Evolutionary conservation across 1,139 yeast species (phyloP).

Genomic region (Diutina siamensis): DNA sequence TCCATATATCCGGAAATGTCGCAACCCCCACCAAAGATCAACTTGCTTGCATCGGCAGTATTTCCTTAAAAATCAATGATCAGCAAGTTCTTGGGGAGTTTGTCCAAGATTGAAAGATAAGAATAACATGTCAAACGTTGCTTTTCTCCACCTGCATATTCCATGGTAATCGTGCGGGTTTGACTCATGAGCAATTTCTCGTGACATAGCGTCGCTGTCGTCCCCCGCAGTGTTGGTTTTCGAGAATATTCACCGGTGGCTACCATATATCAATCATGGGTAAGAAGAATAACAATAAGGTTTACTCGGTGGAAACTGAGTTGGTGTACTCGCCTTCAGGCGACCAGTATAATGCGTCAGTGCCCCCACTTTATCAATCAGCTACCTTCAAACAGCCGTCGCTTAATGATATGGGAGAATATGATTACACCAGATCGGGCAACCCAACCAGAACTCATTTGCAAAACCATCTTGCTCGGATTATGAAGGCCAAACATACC

Average conservation of each 20-base stretch:
- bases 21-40: no score
- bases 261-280: background rate
- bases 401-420: slow-evolving; percentile 66
- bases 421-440: slow-evolving; percentile 90
- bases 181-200: background rate
- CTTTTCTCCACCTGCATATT: background rate
- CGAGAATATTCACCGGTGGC: background rate
- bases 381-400: slow-evolving; percentile 87
- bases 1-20: background rate
- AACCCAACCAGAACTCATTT: slow-evolving; percentile 81
- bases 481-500: slow-evolving; percentile 64
- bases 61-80: no score
- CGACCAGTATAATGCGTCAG: slow-evolving; percentile 73
- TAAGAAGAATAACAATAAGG: background rate
- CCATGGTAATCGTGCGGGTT: background rate
- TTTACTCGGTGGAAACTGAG: slow-evolving; percentile 48
- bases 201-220: background rate
- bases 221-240: background rate
- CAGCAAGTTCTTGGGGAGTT: no score
- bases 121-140: no score
- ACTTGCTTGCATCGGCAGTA: no score
- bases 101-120: no score
- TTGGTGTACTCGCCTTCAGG: slow-evolving; percentile 53
- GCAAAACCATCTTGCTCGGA: slow-evolving; percentile 64
- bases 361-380: slow-evolving; percentile 82